Percentiles rank a stretch among this genome's conserved stretches.
Conservation (phyloP, 169 alveolate genomes). For the Ichthyophthirius multifiliis region DNA sequence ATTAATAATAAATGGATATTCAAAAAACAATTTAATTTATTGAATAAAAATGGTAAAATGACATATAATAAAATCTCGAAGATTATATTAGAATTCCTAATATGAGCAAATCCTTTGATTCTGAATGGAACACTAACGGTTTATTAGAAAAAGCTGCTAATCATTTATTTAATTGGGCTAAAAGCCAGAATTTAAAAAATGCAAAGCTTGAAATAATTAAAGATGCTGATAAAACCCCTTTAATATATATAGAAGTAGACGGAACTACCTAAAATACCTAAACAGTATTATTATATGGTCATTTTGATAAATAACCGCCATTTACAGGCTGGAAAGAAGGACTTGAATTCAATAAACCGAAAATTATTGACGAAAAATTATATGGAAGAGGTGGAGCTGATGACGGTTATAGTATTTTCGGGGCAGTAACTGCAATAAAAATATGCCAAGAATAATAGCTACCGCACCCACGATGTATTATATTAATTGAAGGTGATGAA, state of each 20-base stretch:
- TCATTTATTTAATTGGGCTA: slow-evolving; percentile 61
- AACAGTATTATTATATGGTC: slow-evolving; percentile 60
- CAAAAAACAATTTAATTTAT: no score
- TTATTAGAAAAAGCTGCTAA: slow-evolving; percentile 48
- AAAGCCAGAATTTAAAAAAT: slow-evolving; percentile 50
- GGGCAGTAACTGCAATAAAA: slow-evolving; percentile 70
- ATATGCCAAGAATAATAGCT: slow-evolving; percentile 46
- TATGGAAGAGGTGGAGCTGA: slow-evolving; percentile 66
- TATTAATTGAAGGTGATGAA: slow-evolving; percentile 80
- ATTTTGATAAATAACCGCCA: slow-evolving; percentile 59
- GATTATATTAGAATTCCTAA: slow-evolving; percentile 78
- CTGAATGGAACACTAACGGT: slow-evolving; percentile 79
- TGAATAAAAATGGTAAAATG: background rate
- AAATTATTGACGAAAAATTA: slow-evolving; percentile 38
- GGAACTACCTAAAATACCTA: slow-evolving; percentile 30
- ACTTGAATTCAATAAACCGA: slow-evolving; percentile 44
- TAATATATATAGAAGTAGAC: slow-evolving; percentile 49
- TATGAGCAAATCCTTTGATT: slow-evolving; percentile 71
- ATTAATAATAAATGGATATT: no score
- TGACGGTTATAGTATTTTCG: slow-evolving; percentile 80
- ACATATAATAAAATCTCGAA: slow-evolving; percentile 32
- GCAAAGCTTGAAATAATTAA: slow-evolving; percentile 42
- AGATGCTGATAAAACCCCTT: slow-evolving; percentile 51
- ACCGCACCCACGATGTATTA: slow-evolving; percentile 72
- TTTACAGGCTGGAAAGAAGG: slow-evolving; percentile 65